Percentiles rank a stretch among this genome's conserved stretches.
Evolutionary conservation across 257 asterid genomes (phyloP).

Genomic region (Primulina tabacum): DNA sequence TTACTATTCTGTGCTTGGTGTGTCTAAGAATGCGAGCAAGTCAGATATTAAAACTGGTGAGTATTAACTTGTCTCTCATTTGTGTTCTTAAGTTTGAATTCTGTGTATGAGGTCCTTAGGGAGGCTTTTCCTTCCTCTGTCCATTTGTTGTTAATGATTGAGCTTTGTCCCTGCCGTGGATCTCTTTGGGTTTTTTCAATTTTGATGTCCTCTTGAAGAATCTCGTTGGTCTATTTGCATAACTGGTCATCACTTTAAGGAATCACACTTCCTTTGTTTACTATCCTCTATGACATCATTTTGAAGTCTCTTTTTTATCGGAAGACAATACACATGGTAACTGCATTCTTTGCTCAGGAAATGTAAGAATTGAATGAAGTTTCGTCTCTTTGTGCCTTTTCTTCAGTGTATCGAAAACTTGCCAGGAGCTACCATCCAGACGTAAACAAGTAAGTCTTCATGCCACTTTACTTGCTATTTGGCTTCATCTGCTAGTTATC

Average conservation of each 20-base stretch:
- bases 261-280: not conserved
- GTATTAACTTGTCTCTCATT: slow-evolving; percentile 26
- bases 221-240: slow-evolving; percentile 20
- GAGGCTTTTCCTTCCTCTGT: not conserved
- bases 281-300: not conserved
- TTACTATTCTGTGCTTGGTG: slow-evolving; percentile 88
- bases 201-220: not conserved
- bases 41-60: slow-evolving; percentile 89
- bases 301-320: not conserved
- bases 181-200: not conserved
- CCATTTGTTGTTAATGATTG: not conserved
- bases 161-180: not conserved
- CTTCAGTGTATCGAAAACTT: slow-evolving; percentile 92
- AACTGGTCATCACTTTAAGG: too few species aligned
- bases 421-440: slow-evolving; percentile 97
- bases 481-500: slow-evolving; percentile 15
- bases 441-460: slow-evolving; percentile 75
- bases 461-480: slow-evolving; percentile 12
- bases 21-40: slow-evolving; percentile 76
- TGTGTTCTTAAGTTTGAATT: not conserved
- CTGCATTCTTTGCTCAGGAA: slow-evolving; percentile 13
- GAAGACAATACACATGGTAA: not conserved
- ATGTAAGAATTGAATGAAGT: slow-evolving; percentile 4
- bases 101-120: slow-evolving; percentile 7
- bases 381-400: slow-evolving; percentile 15